phyloP scores from a whole-genome alignment of 1,139 yeast genomes.

The Hanseniaspora sp. region DNA sequence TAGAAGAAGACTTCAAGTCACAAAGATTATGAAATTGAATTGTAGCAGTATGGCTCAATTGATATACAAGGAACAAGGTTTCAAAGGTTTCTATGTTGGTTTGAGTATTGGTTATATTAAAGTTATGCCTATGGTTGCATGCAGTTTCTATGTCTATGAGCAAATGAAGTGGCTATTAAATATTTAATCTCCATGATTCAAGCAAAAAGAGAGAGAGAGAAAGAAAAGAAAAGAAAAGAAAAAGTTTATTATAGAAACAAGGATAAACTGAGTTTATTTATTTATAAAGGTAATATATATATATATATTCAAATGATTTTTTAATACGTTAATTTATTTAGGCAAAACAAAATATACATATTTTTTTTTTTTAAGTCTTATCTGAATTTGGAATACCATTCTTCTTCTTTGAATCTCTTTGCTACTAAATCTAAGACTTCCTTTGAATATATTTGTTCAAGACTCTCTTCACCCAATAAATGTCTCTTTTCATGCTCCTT shows the following conservation, averaged over 20 bases:
- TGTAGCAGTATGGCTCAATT: slow-evolving; percentile 36
- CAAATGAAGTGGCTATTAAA: slow-evolving; percentile 61
- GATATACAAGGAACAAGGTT: slow-evolving; percentile 61
- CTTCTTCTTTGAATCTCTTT: slow-evolving; percentile 61
- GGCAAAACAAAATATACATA: background rate
- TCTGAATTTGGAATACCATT: slow-evolving; percentile 53
- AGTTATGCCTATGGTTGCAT: slow-evolving; percentile 94
- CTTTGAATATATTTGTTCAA: slow-evolving; percentile 53
- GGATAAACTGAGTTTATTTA: no score
- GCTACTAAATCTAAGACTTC: slow-evolving; percentile 51
- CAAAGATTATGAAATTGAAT: slow-evolving; percentile 34
- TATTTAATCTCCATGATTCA: slow-evolving; percentile 27
- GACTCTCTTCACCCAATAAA: slow-evolving; percentile 49
- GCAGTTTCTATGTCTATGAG: slow-evolving; percentile 90
- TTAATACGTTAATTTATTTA: no score
- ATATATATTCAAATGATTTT: background rate
- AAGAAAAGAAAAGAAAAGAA: no score
- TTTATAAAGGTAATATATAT: background rate
- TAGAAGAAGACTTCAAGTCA: slow-evolving; percentile 89
- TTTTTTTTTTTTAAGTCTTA: slow-evolving; percentile 19
- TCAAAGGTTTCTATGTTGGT: slow-evolving; percentile 85
- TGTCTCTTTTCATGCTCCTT: slow-evolving; percentile 63
- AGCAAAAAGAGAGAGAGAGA: no score
- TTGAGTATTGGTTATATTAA: slow-evolving; percentile 88
- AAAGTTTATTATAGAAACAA: no score